Percentiles rank a stretch among this genome's conserved stretches.
Evolutionary conservation across 2,329 filamentous ascomycete genomes (phyloP).

Genomic region (Ampelomyces quisqualis): DNA sequence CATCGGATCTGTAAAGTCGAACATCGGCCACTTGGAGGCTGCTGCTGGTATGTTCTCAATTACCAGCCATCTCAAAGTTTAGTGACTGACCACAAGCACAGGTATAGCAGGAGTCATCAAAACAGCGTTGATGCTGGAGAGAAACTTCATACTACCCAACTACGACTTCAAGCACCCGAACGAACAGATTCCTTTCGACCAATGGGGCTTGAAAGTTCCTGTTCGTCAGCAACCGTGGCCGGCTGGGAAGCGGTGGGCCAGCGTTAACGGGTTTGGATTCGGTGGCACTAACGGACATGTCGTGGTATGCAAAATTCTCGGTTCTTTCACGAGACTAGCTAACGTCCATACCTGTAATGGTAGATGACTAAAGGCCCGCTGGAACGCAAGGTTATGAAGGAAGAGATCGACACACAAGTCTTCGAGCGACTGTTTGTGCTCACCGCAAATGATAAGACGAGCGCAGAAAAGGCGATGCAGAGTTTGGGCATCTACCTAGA

Average conservation of each 20-base stretch:
- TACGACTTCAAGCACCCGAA: conserved; percentile 42
- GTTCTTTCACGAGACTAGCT: not conserved
- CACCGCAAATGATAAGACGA: conserved; percentile 21
- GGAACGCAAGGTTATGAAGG: conserved; percentile 23
- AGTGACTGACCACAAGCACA: not conserved
- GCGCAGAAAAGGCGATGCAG: conserved; percentile 19
- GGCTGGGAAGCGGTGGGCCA: conserved; percentile 38
- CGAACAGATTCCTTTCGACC: conserved; percentile 24
- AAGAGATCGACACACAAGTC: conserved; percentile 19
- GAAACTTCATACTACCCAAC: conserved; percentile 42
- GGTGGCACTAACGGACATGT: conserved; percentile 41
- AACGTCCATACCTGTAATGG: conserved; percentile 6
- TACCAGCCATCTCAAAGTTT: not conserved
- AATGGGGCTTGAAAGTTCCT: conserved; percentile 24
- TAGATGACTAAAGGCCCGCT: conserved; percentile 26
- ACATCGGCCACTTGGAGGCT: conserved; percentile 38
- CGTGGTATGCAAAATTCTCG: not conserved
- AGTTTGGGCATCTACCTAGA: conserved; percentile 29
- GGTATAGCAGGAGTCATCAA: conserved; percentile 33
- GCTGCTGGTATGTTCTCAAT: conserved; percentile 18
- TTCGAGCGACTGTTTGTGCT: conserved; percentile 21
- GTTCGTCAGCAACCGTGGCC: conserved; percentile 21
- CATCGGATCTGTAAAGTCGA: conserved; percentile 34
- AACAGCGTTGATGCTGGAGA: conserved; percentile 45
- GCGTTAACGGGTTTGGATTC: conserved; percentile 52